phyloP scores from a whole-genome alignment of 441 rosid genomes.

The Gossypium laxum region DNA sequence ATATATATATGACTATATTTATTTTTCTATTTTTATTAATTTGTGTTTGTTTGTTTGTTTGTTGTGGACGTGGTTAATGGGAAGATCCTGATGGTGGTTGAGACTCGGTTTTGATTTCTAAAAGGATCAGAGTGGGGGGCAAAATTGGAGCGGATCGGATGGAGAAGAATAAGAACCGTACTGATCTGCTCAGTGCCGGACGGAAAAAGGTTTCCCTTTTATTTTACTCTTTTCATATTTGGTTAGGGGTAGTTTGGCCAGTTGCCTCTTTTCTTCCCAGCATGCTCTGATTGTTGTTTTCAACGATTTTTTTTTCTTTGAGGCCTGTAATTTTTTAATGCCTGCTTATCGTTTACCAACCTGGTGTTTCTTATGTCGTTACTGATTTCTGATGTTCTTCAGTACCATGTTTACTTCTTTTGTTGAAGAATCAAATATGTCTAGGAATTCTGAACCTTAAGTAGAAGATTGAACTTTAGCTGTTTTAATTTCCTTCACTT shows the following conservation, averaged over 20 bases:
- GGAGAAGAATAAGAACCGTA: constrained; percentile 91
- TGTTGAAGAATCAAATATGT: background rate
- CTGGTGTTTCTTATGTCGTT: no score
- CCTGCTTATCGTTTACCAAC: no score
- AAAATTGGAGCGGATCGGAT: constrained; percentile 39
- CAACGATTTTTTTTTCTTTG: background rate
- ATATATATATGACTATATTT: background rate
- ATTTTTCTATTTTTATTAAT: background rate
- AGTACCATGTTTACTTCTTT: background rate
- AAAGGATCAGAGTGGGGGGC: constrained; percentile 19
- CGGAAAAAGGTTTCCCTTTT: constrained; percentile 62
- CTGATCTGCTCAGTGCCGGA: constrained; percentile 87
- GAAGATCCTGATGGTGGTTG: constrained; percentile 29
- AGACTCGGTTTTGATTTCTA: constrained; percentile 24
- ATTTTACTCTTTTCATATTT: background rate
- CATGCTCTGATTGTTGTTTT: background rate
- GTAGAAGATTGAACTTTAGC: background rate
- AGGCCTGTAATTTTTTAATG: background rate
- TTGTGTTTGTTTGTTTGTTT: background rate
- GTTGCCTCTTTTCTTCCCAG: background rate
- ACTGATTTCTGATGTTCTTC: no score
- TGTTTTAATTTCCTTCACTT: background rate
- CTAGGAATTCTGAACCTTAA: background rate
- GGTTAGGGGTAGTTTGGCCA: background rate
- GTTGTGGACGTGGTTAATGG: constrained; percentile 18